Base-by-base conservation (phyloP, 441 rosid species). In the Metrosideros polymorpha region DNA sequence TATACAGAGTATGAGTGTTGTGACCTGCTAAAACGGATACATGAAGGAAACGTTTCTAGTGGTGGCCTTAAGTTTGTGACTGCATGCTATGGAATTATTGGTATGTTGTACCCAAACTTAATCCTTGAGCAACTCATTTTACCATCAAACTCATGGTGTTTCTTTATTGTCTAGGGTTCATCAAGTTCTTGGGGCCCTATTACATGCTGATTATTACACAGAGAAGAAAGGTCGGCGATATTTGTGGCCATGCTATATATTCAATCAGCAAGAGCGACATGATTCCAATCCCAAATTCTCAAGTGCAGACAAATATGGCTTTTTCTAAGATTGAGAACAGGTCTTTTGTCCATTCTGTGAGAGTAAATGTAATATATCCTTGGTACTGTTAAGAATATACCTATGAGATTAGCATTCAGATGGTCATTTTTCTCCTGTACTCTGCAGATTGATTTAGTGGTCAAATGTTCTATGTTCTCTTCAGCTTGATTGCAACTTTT, bases 31-130 rank as follows among this genome's bases (percentile, higher is more conserved):
- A 90, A 89, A 88, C 87, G 94, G 90, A 88, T 95, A 57, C 94
- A 93, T 83, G 96, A 93, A 90, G 98, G 96, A 85, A 95, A 95
- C 87, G 85, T 86, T 88, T 83, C 93, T 12, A 91, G 95, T 12
- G 96, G 96, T 82, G 98, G 98, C n/a, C 94, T 95, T 86, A 93
- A 92, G 89, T 92, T 95, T 83, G 95, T 94, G 83, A 92, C 95
- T 56, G 88, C 91, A 82, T 95, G 95, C 91, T 95, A 92, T 52
- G 98, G 98, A 85, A 95, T 95, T 71, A 89, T 95, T 77, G 98
- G 98, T 95, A 93, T 22, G 89, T 82, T 4, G 42, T 76, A 86
- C 27, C 25, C 18, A 27, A 66, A 83, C 51, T 59, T 85, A 61
- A 83, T 49, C 12, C 19, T 61, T 30, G 10, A 24, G 43, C n/a